phyloP scores from a whole-genome alignment of 176 grass and related monocot species.

The Raddia distichophylla region DNA sequence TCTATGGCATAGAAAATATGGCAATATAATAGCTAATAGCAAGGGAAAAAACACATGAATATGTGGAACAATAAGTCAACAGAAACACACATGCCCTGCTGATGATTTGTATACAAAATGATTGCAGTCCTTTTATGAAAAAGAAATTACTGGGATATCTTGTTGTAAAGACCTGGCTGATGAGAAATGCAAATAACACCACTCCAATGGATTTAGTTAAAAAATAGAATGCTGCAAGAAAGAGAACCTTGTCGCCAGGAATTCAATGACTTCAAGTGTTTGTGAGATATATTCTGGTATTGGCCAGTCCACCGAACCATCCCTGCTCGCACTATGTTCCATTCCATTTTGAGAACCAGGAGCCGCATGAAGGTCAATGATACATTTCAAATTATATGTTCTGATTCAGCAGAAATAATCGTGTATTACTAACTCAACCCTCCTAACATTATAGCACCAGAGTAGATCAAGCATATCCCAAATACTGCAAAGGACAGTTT shows the following conservation, averaged over 20 bases:
- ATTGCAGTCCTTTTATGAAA: not conserved
- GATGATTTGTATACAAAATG: not conserved
- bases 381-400: slow-evolving; percentile 58
- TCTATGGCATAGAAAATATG: not conserved
- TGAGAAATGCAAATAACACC: not conserved
- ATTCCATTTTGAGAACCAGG: slow-evolving; percentile 79
- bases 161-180: not conserved
- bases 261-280: slow-evolving; percentile 69
- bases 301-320: slow-evolving; percentile 73
- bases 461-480: slow-evolving; percentile 15
- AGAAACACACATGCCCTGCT: not conserved
- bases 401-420: slow-evolving; percentile 40
- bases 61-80: not conserved
- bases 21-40: not conserved
- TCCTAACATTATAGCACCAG: not conserved
- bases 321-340: slow-evolving; percentile 80
- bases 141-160: not conserved
- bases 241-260: slow-evolving; percentile 64
- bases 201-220: not conserved
- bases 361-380: slow-evolving; percentile 87
- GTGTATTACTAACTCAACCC: slow-evolving; percentile 35
- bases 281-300: slow-evolving; percentile 58
- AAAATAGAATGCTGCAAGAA: slow-evolving; percentile 8
- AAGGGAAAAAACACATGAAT: not conserved
- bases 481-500: slow-evolving; percentile 39